These are phyloP conservation scores for Phytopythium oedochilum DNA, from an alignment of 352 stramenopile species.

Conservation along the genomic window DNA sequence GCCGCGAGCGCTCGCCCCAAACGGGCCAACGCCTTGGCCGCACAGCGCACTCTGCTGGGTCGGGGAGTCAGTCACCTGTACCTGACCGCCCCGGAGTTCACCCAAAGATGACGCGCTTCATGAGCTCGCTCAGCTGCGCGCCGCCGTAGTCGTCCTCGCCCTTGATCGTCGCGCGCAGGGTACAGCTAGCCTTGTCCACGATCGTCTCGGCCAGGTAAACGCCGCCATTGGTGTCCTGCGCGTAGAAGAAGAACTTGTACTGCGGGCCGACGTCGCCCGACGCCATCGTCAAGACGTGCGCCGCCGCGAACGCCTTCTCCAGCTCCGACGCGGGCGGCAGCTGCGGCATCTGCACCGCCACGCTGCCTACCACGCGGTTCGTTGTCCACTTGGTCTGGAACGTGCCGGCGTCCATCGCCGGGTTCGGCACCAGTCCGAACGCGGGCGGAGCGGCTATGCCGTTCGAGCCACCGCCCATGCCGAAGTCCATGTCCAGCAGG, in stretches of 20 bases:
- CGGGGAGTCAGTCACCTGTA: neutral
- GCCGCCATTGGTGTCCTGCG: slow-evolving; percentile 52
- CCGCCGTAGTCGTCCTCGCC: slow-evolving; percentile 58
- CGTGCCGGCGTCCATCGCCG: slow-evolving; percentile 64
- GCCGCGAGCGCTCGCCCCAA: neutral
- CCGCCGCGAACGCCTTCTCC: slow-evolving; percentile 51
- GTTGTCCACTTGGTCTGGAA: slow-evolving; percentile 77
- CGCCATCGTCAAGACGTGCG: slow-evolving; percentile 71
- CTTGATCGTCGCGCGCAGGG: slow-evolving; percentile 69
- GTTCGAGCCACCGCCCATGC: slow-evolving; percentile 16
- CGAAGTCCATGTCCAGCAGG: slow-evolving; percentile 76
- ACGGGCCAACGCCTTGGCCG: neutral
- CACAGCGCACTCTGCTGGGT: neutral
- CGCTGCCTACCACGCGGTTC: slow-evolving; percentile 56
- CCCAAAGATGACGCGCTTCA: slow-evolving; percentile 62
- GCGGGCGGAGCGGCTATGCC: slow-evolving; percentile 12
- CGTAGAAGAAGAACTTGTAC: slow-evolving; percentile 87
- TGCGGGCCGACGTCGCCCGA: slow-evolving; percentile 74
- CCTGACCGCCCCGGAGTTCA: no score
- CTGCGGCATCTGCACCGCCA: slow-evolving; percentile 51
- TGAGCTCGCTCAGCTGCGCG: slow-evolving; percentile 52
- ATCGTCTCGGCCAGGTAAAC: slow-evolving; percentile 74
- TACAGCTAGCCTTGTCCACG: slow-evolving; percentile 60
- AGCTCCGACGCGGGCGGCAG: slow-evolving; percentile 59
- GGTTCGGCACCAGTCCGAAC: slow-evolving; percentile 54